Evolutionary conservation across 2,329 filamentous ascomycete genomes (phyloP), one percentile per base, ranked within the genome.

Genomic region (Phoma sp.): DNA sequence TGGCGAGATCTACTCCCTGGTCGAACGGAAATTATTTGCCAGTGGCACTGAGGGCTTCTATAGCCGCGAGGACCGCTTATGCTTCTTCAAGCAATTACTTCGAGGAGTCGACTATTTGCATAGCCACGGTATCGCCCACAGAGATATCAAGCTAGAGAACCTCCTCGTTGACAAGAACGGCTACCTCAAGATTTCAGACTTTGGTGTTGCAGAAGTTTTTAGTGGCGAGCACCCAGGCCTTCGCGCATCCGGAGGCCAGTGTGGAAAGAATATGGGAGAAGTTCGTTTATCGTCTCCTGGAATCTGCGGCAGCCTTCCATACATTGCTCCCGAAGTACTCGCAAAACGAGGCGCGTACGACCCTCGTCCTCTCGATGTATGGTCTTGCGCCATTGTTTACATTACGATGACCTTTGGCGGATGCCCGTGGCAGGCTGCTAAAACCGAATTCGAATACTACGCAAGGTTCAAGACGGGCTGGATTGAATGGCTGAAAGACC

Each of bases 81-180:
- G 92, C 75, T 82, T 96, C 59, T 96, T 96, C 83, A 96, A 96
- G 80, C 92, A 96, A 74, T 80, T 96, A 23, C 79, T 95, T 26
- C 89, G 91, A 66, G 92, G 92, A 15, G 84, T 96, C 58, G 83
- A 87, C 66, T 95, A 96, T 70, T 80, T 96, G 18, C 92, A 96
- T 74, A 81, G 80, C 55, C 87, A 93, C 66, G 92, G 92, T 52
- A 93, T 96, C 68, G 92, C 92, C 1, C 92, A 96, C 75, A 89
- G 92, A 42, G 92, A 96, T 65, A 90, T 96, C 78, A 96, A 96
- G 76, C 83, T 93, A 10, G 92, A 96, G 73, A 96, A 96, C 65
- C 79, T 96, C 20, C 82, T 96, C 26, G 83, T 96, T 55, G 89
- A 87, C 39, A 87, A 86, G 64, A 86, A 92, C 53, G 91, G 91